A percentile compares a stretch with the other conserved stretches of the same genome.
Evolutionary conservation across 75 land plant genomes (phyloP).

Genomic region (Gnetum montanum): DNA sequence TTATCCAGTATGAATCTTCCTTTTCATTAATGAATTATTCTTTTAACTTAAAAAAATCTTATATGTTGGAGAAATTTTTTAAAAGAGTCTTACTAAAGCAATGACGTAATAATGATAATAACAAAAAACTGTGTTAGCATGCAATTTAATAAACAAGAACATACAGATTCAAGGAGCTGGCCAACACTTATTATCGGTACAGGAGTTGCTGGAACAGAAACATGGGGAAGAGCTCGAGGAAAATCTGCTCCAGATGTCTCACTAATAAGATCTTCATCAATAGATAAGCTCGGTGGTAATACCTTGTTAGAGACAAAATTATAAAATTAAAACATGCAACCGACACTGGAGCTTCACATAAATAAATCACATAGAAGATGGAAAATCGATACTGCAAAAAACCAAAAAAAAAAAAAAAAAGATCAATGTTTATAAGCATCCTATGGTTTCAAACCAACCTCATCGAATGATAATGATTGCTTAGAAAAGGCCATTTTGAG

Average conservation of each 20-base stretch:
- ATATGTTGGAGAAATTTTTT: too few relatives aligned
- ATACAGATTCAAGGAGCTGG: constrained; percentile 61
- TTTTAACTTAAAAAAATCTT: too few relatives aligned
- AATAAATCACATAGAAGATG: too few relatives aligned
- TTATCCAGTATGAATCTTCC: too few relatives aligned
- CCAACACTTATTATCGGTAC: constrained; percentile 45
- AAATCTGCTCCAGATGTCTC: constrained; percentile 44
- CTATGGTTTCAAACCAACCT: constrained; percentile 27
- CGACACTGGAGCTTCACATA: too few relatives aligned
- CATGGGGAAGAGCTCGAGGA: constrained; percentile 38
- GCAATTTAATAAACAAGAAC: neutral
- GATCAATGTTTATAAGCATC: neutral
- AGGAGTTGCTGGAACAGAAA: constrained; percentile 29
- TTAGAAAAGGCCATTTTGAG: constrained; percentile 27
- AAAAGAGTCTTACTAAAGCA: too few relatives aligned
- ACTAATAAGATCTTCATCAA: constrained; percentile 52
- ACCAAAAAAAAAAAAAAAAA: neutral
- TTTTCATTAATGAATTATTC: too few relatives aligned
- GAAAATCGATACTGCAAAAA: too few relatives aligned
- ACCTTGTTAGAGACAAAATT: constrained; percentile 47
- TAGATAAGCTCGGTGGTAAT: constrained; percentile 17
- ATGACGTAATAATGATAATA: too few relatives aligned
- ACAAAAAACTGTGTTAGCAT: neutral
- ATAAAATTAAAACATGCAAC: too few relatives aligned
- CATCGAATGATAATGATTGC: constrained; percentile 72